A percentile compares a stretch with the other conserved stretches of the same genome.
These are phyloP conservation scores for Naematelia encephala DNA, from an alignment of 768 basidiomycete species.

Conservation along the genomic window DNA sequence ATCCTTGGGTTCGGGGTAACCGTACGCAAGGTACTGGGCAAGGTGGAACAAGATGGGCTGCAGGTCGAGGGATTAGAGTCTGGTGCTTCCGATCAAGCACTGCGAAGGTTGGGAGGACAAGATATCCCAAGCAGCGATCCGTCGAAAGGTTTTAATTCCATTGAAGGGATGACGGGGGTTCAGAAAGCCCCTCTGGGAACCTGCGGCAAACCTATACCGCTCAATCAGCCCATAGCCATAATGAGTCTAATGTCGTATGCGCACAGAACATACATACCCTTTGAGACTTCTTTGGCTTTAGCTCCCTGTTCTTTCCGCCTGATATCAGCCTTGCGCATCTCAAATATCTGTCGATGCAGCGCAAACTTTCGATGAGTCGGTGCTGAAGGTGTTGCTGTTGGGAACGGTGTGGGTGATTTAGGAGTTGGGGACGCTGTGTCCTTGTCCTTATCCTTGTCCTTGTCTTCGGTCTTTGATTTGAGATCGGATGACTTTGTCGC, in stretches of 20 bases:
- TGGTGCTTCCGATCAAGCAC: too few relatives aligned
- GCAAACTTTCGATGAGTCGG: constrained; percentile 66
- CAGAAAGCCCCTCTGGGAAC: constrained; percentile 12
- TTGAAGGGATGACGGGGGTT: neutral
- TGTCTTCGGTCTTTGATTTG: constrained; percentile 20
- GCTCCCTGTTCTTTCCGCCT: constrained; percentile 65
- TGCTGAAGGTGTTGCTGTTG: constrained; percentile 23
- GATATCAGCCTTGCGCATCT: constrained; percentile 72
- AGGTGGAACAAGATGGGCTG: too few relatives aligned
- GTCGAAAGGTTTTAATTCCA: too few relatives aligned
- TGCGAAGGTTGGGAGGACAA: too few relatives aligned
- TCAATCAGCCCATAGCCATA: too few relatives aligned
- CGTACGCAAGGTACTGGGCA: too few relatives aligned
- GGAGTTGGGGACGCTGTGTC: constrained; percentile 39
- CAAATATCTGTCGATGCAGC: constrained; percentile 79
- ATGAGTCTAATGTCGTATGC: too few relatives aligned
- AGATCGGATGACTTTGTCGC: constrained; percentile 63
- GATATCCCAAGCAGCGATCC: too few relatives aligned
- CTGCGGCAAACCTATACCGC: constrained; percentile 11
- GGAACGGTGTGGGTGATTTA: constrained; percentile 49
- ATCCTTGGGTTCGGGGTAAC: neutral
- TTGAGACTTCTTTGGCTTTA: constrained; percentile 45
- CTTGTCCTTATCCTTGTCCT: constrained; percentile 25
- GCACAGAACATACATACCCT: constrained; percentile 48
- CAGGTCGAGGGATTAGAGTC: too few relatives aligned